Percentiles rank a stretch among this genome's conserved stretches.
Conservation (phyloP, 768 basidiomycete genomes). For the Pisolithus albus region DNA sequence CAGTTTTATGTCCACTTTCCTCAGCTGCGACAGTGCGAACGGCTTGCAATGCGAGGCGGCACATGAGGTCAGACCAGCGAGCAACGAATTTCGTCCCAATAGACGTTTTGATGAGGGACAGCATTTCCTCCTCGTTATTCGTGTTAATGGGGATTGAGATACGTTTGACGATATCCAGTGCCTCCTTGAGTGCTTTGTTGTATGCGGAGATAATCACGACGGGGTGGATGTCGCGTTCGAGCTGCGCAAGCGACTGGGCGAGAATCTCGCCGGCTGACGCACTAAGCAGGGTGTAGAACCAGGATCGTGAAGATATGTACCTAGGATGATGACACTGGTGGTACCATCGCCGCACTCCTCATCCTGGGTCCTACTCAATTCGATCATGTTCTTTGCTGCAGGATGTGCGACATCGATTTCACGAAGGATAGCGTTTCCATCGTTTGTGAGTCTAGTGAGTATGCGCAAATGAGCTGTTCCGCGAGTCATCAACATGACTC, state of each 20-base stretch:
- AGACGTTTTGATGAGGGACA: slow-evolving; percentile 93
- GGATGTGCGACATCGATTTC: slow-evolving; percentile 99
- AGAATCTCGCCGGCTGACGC: slow-evolving; percentile 87
- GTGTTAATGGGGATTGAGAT: slow-evolving; percentile 90
- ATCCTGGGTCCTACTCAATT: slow-evolving; percentile 94
- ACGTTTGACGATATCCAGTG: slow-evolving; percentile 78
- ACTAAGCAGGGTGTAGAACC: not conserved
- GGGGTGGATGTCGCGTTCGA: slow-evolving; percentile 96
- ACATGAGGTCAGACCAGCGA: slow-evolving; percentile 98
- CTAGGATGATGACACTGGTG: slow-evolving; percentile 95
- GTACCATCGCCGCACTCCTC: slow-evolving; percentile 99
- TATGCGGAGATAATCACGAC: slow-evolving; percentile 98
- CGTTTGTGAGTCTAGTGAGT: slow-evolving; percentile 76
- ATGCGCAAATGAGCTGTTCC: not conserved
- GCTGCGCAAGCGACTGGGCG: slow-evolving; percentile 85
- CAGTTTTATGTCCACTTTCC: slow-evolving; percentile 71
- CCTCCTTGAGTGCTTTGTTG: slow-evolving; percentile 91
- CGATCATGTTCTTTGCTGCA: slow-evolving; percentile 99
- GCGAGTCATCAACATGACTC: slow-evolving; percentile 4
- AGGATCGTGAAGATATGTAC: slow-evolving; percentile 35
- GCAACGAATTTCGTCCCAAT: slow-evolving; percentile 98
- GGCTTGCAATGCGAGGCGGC: slow-evolving; percentile 86
- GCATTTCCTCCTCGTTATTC: slow-evolving; percentile 82
- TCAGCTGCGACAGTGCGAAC: slow-evolving; percentile 83
- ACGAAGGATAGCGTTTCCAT: slow-evolving; percentile 97